These are phyloP conservation scores for Ilyonectria sp. DNA, from an alignment of 2,329 filamentous ascomycete species.

Conservation along the genomic window DNA sequence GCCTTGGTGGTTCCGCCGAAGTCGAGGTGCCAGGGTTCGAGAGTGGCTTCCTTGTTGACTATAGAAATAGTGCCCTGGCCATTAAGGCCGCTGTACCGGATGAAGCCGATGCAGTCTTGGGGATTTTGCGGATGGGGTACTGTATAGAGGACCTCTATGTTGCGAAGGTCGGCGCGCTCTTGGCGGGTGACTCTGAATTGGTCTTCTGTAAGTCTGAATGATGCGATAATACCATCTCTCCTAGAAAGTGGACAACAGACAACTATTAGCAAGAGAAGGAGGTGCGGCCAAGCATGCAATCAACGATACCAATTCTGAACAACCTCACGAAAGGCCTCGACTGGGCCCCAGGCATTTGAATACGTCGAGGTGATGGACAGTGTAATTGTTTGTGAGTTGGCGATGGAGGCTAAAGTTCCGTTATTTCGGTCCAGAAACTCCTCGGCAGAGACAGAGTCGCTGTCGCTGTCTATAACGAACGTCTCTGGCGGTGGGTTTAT, in stretches of 20 bases:
- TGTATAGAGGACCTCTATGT: constrained; percentile 49
- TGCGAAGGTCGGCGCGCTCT: constrained; percentile 22
- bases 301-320: constrained; percentile 51
- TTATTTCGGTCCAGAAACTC: neutral
- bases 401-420: neutral
- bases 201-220: constrained; percentile 39
- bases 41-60: constrained; percentile 48
- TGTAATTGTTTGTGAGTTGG: neutral
- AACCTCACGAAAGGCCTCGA: constrained; percentile 52
- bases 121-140: constrained; percentile 10
- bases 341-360: constrained; percentile 25
- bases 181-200: constrained; percentile 43
- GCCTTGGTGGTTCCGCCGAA: constrained; percentile 49
- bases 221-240: constrained; percentile 49
- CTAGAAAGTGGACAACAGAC: constrained; percentile 22
- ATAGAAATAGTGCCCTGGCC: constrained; percentile 45
- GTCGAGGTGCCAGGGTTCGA: constrained; percentile 51
- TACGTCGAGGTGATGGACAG: constrained; percentile 10
- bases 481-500: too few relatives aligned
- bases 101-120: constrained; percentile 49
- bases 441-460: too few relatives aligned
- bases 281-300: neutral
- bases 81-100: constrained; percentile 44
- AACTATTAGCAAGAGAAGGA: neutral
- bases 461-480: too few relatives aligned